Conservation (phyloP, 148 eudicot genomes). For the Spergularia marina region DNA sequence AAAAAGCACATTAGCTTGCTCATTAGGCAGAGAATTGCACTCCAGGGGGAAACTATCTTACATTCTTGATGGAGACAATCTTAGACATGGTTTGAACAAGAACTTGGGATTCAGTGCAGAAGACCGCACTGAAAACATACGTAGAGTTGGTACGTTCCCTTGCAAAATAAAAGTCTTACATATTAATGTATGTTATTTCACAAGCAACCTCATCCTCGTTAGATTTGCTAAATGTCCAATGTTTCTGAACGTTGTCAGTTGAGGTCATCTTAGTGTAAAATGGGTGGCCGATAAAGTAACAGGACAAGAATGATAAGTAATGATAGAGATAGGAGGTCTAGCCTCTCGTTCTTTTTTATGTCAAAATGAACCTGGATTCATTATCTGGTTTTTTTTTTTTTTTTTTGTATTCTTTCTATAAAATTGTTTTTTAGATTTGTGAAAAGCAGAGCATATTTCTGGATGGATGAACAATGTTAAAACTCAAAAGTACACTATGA, state of each 20-base stretch:
- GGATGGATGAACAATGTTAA: too few species aligned
- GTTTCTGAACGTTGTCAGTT: not conserved
- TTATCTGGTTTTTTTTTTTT: too few species aligned
- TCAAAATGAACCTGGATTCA: not conserved
- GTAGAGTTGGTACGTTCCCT: conserved; percentile 78
- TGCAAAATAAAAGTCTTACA: too few species aligned
- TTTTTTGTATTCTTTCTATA: too few species aligned
- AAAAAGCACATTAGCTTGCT: conserved; percentile 88
- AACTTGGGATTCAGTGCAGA: conserved; percentile 79
- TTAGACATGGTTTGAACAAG: conserved; percentile 87
- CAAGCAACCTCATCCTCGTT: not conserved
- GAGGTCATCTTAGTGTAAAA: not conserved
- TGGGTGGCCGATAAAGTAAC: not conserved
- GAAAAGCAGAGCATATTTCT: too few species aligned
- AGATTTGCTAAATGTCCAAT: not conserved
- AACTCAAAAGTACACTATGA: too few species aligned
- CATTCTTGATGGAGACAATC: conserved; percentile 88
- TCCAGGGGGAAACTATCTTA: conserved; percentile 80
- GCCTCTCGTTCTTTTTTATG: not conserved
- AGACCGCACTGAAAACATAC: conserved; percentile 84
- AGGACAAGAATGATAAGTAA: not conserved
- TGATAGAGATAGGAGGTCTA: not conserved
- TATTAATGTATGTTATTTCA: not conserved
- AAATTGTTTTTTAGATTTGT: too few species aligned
- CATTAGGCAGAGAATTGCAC: conserved; percentile 73